phyloP scores from a whole-genome alignment of 2,329 filamentous ascomycete species.

The Colletotrichum theobromicola region DNA sequence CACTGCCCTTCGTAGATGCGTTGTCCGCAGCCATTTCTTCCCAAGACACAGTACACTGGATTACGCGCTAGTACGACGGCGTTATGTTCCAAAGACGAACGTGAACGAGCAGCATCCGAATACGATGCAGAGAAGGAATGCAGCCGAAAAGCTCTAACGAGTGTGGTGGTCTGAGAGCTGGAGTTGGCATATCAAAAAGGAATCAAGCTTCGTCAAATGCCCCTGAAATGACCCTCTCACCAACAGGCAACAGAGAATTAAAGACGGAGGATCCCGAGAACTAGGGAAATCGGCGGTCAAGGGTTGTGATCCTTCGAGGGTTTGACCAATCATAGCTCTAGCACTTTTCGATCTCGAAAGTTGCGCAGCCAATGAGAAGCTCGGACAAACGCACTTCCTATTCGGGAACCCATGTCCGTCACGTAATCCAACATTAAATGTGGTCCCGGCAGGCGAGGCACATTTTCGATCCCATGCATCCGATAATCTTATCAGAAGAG shows the following conservation, averaged over 20 bases:
- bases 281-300: background rate
- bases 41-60: background rate
- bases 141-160: background rate
- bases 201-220: background rate
- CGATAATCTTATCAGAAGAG: background rate
- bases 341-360: background rate
- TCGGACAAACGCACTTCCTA: background rate
- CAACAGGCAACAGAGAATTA: background rate
- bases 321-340: background rate
- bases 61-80: background rate
- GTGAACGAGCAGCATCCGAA: background rate
- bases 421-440: background rate
- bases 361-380: background rate
- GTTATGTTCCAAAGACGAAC: background rate
- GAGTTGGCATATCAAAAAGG: background rate
- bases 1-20: background rate
- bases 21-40: background rate
- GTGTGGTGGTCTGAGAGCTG: background rate
- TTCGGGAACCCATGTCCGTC: background rate
- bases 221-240: background rate
- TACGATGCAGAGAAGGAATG: background rate
- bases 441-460: background rate
- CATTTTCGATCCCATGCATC: background rate
- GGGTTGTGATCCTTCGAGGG: background rate
- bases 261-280: background rate